Percentiles rank a stretch among this genome's conserved stretches.
Conservation (phyloP, 345 rosid genomes). For the Theobroma cacao region DNA sequence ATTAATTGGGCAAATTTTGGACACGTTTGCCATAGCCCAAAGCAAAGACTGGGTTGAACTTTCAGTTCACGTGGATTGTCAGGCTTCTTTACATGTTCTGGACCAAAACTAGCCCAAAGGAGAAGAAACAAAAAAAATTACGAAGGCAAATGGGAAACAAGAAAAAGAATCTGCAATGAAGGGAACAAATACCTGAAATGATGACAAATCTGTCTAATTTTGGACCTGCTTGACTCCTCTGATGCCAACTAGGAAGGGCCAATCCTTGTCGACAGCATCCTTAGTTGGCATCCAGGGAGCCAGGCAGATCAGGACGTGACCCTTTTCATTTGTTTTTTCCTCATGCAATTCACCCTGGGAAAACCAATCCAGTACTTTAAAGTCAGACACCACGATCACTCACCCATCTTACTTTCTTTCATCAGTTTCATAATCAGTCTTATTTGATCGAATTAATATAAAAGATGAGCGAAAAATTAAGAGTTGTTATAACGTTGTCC, state of each 20-base stretch:
- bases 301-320: conserved; percentile 13
- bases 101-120: background rate
- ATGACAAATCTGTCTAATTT: background rate
- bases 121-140: background rate
- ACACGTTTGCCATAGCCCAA: background rate
- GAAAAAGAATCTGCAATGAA: background rate
- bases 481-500: no score
- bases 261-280: background rate
- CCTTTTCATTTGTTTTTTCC: background rate
- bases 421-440: background rate
- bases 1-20: background rate
- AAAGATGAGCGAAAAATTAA: no score
- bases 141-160: background rate
- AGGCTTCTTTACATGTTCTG: background rate
- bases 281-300: conserved; percentile 21
- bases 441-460: background rate
- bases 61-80: background rate
- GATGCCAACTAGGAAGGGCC: conserved; percentile 18
- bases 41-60: background rate
- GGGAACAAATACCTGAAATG: background rate
- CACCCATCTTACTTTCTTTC: background rate
- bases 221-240: conserved; percentile 21
- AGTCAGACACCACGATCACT: background rate
- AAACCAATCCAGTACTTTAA: background rate
- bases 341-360: background rate